Evolutionary conservation across 176 grass and related monocot genomes (phyloP).

Genomic region (Triticum aestivum): IWGSC_CS_RefSeq_v2.1 NC_057800.1:20207005-20207504

Average conservation of each 20-base stretch:
- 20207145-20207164: slow-evolving; percentile 23
- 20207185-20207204: background rate
- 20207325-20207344: slow-evolving; percentile 14
- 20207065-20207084: too few species aligned
- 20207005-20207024: too few species aligned
- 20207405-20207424: background rate
- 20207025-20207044: too few species aligned
- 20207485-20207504: too few species aligned
- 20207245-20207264: background rate
- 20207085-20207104: slow-evolving; percentile 20
- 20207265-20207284: background rate
- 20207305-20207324: background rate
- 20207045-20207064: too few species aligned
- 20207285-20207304: background rate
- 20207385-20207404: background rate
- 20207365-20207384: background rate
- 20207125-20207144: background rate
- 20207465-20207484: too few species aligned
- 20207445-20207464: background rate
- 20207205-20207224: background rate
- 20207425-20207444: too few species aligned
- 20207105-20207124: background rate
- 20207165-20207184: background rate
- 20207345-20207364: slow-evolving; percentile 10
- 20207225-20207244: too few species aligned